phyloP scores from a whole-genome alignment of 345 rosid genomes.

The Bretschneidera sinensis region DNA sequence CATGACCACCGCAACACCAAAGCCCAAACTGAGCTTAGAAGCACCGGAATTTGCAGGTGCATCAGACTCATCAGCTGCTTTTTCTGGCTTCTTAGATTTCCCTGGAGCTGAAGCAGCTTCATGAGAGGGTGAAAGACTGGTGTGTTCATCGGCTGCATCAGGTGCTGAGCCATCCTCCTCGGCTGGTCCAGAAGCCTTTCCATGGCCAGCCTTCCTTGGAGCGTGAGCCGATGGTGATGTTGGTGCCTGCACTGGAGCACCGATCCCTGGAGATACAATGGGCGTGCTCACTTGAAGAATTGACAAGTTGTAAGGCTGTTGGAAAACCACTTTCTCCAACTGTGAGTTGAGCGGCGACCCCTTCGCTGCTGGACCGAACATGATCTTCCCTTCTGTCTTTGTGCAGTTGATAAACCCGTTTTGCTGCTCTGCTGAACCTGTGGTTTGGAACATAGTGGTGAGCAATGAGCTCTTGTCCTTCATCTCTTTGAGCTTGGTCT shows the following conservation, averaged over 20 bases:
- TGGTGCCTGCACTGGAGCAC: constrained; percentile 27
- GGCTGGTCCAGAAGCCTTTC: constrained; percentile 28
- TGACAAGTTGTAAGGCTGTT: constrained; percentile 65
- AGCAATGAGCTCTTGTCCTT: constrained; percentile 30
- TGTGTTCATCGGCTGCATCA: constrained; percentile 20
- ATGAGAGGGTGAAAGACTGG: background rate
- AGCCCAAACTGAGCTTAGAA: constrained; percentile 17
- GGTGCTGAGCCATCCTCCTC: constrained; percentile 23
- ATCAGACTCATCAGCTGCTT: constrained; percentile 23
- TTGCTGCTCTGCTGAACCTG: constrained; percentile 41
- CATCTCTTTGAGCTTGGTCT: constrained; percentile 23
- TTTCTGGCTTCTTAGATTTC: constrained; percentile 7
- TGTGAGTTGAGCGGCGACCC: constrained; percentile 37
- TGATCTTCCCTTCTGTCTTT: constrained; percentile 23
- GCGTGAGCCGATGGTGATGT: constrained; percentile 31
- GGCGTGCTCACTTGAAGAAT: constrained; percentile 55
- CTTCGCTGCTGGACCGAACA: constrained; percentile 49
- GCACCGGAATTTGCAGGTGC: constrained; percentile 23
- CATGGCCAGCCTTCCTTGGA: constrained; percentile 24
- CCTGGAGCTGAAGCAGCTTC: constrained; percentile 26
- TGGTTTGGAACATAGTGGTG: constrained; percentile 61
- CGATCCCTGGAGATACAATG: constrained; percentile 56
- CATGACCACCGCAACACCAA: constrained; percentile 16
- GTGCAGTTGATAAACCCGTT: constrained; percentile 64
- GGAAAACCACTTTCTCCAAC: constrained; percentile 29